Conservation (phyloP, 495 filamentous ascomycete genomes). For the Talaromyces stipitatus region DNA sequence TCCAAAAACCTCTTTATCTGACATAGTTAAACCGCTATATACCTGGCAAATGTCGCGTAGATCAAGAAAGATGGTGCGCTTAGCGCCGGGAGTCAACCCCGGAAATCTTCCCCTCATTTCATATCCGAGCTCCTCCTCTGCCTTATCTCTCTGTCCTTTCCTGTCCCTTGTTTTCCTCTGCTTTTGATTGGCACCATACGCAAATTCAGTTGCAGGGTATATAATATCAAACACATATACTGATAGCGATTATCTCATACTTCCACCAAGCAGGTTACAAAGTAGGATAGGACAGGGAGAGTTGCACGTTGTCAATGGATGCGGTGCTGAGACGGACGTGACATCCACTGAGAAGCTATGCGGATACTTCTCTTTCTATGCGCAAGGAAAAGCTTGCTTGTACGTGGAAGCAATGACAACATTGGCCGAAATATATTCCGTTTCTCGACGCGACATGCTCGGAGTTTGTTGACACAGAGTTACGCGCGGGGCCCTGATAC, state of each 20-base stretch:
- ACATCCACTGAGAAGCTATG: background rate
- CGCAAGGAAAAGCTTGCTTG: background rate
- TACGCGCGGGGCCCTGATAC: conserved; percentile 35
- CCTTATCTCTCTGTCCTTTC: background rate
- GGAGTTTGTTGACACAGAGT: conserved; percentile 39
- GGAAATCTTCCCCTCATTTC: background rate
- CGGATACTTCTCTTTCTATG: background rate
- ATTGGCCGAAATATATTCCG: background rate
- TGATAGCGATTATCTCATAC: no score
- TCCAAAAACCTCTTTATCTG: background rate
- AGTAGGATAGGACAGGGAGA: background rate
- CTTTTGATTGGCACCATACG: background rate
- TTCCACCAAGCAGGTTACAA: background rate
- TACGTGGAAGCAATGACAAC: background rate
- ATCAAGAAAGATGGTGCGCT: background rate
- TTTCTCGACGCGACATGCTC: conserved; percentile 3
- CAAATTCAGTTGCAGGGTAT: background rate
- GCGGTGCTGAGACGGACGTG: background rate
- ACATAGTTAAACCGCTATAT: no score
- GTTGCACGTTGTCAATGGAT: background rate
- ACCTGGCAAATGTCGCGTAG: background rate
- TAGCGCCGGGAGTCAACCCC: background rate
- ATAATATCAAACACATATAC: no score
- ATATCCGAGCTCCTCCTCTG: background rate
- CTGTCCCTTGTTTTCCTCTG: background rate